Percentiles rank a stretch among this genome's conserved stretches.
Evolutionary conservation across 768 basidiomycete genomes (phyloP).

Genomic region (Naematelia aurantialba): DNA sequence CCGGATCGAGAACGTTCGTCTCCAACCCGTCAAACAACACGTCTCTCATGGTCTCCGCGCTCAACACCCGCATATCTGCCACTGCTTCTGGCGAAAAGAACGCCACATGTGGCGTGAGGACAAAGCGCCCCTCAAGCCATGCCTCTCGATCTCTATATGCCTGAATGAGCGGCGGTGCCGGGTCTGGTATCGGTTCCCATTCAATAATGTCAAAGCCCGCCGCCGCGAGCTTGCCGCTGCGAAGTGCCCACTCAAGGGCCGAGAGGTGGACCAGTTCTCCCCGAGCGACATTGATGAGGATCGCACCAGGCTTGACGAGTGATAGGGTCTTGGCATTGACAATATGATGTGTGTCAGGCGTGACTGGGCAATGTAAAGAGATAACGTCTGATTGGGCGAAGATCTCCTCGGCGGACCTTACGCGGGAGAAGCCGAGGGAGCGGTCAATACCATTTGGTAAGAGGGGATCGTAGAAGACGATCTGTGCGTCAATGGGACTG

Average conservation of each 20-base stretch:
- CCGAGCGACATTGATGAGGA: conserved; percentile 65
- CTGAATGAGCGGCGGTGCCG: not conserved
- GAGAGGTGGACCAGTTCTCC: conserved; percentile 63
- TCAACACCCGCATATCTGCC: not conserved
- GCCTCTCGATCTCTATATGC: not conserved
- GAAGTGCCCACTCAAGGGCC: conserved; percentile 56
- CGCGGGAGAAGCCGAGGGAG: conserved; percentile 1
- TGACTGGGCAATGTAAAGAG: not conserved
- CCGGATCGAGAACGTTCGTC: not conserved
- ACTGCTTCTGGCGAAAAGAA: not conserved
- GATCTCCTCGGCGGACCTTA: not conserved
- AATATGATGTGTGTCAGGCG: not conserved
- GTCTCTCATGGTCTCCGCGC: conserved; percentile 3
- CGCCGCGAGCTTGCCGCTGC: conserved; percentile 56
- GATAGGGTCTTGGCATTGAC: conserved; percentile 3
- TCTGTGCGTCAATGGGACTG: not conserved
- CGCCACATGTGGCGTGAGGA: conserved; percentile 1
- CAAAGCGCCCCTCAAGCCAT: not conserved
- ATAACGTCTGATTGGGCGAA: not conserved
- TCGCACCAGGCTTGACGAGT: conserved; percentile 55
- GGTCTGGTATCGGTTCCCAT: conserved; percentile 54
- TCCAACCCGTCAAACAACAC: conserved; percentile 3
- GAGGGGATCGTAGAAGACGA: conserved; percentile 4
- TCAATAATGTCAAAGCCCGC: conserved; percentile 67
- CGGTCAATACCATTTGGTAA: not conserved